Evolutionary conservation across 2,329 filamentous ascomycete species (phyloP).

Genomic region (Aureobasidium sp.): DNA sequence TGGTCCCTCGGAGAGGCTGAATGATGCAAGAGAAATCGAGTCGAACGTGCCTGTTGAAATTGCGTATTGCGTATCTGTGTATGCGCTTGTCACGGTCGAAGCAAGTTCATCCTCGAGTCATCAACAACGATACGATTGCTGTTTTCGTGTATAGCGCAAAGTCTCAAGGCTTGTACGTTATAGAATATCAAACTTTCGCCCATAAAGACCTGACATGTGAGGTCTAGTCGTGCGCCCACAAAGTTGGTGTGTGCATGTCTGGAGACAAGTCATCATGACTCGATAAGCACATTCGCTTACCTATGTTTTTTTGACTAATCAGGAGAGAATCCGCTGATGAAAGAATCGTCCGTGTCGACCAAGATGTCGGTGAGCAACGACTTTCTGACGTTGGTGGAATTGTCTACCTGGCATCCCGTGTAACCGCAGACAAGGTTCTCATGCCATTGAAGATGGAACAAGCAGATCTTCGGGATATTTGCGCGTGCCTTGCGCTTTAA

Average conservation of each 20-base stretch:
- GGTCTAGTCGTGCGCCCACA: background rate
- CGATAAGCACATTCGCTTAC: background rate
- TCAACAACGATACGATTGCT: background rate
- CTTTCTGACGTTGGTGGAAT: background rate
- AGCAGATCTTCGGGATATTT: background rate
- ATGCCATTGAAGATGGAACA: background rate
- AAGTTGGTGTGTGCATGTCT: too few relatives aligned
- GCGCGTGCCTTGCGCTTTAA: background rate
- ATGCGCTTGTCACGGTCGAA: background rate
- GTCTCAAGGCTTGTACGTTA: background rate
- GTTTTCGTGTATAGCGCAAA: background rate
- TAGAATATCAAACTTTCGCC: background rate
- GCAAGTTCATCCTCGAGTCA: background rate
- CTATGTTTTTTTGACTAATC: background rate
- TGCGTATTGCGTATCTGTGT: background rate
- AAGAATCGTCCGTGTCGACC: background rate
- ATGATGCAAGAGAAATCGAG: background rate
- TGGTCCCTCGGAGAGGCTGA: background rate
- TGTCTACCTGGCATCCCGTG: background rate
- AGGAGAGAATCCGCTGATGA: background rate
- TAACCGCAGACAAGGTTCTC: background rate
- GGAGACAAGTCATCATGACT: background rate
- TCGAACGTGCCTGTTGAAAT: background rate
- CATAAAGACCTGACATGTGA: background rate
- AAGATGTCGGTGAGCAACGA: background rate